Evolutionary conservation across 2,329 filamentous ascomycete species (phyloP).

Genomic region (Claviceps monticola): DNA sequence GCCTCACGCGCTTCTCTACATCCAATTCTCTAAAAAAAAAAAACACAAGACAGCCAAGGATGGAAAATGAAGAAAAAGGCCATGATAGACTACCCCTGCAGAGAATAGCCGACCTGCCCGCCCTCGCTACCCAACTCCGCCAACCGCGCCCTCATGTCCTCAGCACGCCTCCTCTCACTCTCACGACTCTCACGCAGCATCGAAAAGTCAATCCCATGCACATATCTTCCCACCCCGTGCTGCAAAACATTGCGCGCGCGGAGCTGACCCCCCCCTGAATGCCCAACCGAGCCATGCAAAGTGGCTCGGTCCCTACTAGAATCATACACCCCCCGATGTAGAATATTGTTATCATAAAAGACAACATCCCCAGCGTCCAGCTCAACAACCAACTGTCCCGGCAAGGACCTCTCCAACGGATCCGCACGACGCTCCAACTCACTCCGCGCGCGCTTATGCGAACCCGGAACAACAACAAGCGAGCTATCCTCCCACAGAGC

Average conservation of each 20-base stretch:
- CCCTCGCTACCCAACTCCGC: constrained; percentile 46
- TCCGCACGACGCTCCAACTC: constrained; percentile 52
- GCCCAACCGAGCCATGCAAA: constrained; percentile 58
- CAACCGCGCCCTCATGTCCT: constrained; percentile 49
- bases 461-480: constrained; percentile 64
- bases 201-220: constrained; percentile 42
- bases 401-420: constrained; percentile 47
- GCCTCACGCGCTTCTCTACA: too few species aligned
- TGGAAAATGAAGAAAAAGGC: too few species aligned
- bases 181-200: constrained; percentile 27
- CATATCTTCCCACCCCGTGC: constrained; percentile 58
- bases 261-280: constrained; percentile 36
- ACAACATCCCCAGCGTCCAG: constrained; percentile 64
- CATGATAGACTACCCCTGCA: constrained; percentile 24
- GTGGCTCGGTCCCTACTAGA: constrained; percentile 48
- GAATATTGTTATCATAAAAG: constrained; percentile 85
- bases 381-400: constrained; percentile 50
- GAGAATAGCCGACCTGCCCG: constrained; percentile 50
- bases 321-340: constrained; percentile 58
- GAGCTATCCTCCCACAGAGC: constrained; percentile 63
- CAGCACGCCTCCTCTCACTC: constrained; percentile 34
- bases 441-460: constrained; percentile 58
- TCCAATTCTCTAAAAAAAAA: too few species aligned
- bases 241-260: constrained; percentile 61
- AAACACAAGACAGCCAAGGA: too few species aligned